These are phyloP conservation scores for Chalciporus sphaerocephalus DNA, from an alignment of 768 basidiomycete species.

Conservation along the genomic window DNA sequence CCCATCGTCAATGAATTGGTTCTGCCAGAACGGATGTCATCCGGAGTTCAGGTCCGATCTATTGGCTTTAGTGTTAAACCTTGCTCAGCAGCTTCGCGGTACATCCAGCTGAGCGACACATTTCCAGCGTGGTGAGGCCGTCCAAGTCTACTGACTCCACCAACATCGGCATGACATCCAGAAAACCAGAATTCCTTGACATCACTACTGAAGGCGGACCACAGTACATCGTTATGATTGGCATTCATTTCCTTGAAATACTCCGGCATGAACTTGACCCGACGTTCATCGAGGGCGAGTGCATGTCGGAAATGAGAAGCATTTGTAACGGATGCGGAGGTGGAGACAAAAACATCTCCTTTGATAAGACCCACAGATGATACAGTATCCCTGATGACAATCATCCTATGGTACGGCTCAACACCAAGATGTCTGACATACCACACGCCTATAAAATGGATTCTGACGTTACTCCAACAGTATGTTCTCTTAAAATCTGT, in stretches of 20 bases:
- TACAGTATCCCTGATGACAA: conserved; percentile 9
- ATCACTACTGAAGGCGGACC: background rate
- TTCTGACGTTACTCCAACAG: conserved; percentile 18
- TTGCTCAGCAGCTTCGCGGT: background rate
- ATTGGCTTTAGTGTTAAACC: conserved; percentile 1
- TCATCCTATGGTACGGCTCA: background rate
- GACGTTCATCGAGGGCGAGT: conserved; percentile 12
- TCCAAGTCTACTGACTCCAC: background rate
- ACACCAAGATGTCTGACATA: conserved; percentile 1
- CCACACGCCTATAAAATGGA: conserved; percentile 37
- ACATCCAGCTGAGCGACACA: conserved; percentile 10
- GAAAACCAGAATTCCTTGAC: conserved; percentile 15
- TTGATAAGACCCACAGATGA: conserved; percentile 8
- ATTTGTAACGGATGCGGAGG: conserved; percentile 5
- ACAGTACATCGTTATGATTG: background rate
- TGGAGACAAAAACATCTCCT: conserved; percentile 2
- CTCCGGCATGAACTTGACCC: conserved; percentile 14
- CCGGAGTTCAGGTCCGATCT: conserved; percentile 4
- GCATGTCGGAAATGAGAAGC: conserved; percentile 14
- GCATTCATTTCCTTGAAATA: conserved; percentile 10
- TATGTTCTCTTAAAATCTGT: conserved; percentile 27
- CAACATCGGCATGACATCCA: conserved; percentile 7
- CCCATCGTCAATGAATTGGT: background rate
- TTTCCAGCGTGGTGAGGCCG: conserved; percentile 5
- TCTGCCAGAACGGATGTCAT: conserved; percentile 6